Percentiles rank a stretch among this genome's conserved stretches.
Conservation (phyloP, 2,329 filamentous ascomycete species). For the Penicillium glabrum region DNA sequence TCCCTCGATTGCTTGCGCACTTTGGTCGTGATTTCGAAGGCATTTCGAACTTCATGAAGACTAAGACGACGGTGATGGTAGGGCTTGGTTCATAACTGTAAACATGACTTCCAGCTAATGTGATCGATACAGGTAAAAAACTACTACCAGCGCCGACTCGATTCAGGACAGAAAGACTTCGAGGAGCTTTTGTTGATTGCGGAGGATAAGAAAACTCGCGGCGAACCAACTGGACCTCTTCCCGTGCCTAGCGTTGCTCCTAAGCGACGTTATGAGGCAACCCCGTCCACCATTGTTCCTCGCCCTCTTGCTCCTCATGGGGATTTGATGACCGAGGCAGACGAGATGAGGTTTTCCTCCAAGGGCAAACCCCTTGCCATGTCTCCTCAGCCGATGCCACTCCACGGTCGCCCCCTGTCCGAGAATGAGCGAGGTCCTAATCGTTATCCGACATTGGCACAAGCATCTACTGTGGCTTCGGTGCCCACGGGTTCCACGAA, state of each 20-base stretch:
- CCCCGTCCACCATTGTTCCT: constrained; percentile 42
- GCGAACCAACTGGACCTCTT: constrained; percentile 45
- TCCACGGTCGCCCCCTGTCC: constrained; percentile 33
- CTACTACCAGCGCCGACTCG: constrained; percentile 47
- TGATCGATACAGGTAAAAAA: constrained; percentile 46
- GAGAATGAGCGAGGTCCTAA: constrained; percentile 37
- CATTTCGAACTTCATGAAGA: constrained; percentile 52
- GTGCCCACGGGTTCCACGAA: constrained; percentile 24
- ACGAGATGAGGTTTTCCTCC: constrained; percentile 30
- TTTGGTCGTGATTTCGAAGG: constrained; percentile 51
- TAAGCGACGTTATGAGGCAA: constrained; percentile 51
- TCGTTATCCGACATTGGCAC: constrained; percentile 41
- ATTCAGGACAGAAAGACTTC: constrained; percentile 45
- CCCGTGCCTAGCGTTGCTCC: constrained; percentile 45
- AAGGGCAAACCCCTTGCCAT: constrained; percentile 33
- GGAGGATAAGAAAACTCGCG: constrained; percentile 46
- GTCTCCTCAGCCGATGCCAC: constrained; percentile 30
- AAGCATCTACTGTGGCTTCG: constrained; percentile 34
- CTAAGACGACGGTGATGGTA: constrained; percentile 55
- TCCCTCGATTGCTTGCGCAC: constrained; percentile 45
- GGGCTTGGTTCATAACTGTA: constrained; percentile 14
- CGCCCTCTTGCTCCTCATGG: constrained; percentile 44
- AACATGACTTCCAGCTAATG: neutral
- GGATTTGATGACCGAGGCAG: constrained; percentile 35
- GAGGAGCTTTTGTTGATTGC: constrained; percentile 44